Evolutionary conservation across 192 early-diverging fungal species (phyloP), one percentile per base, ranked within the genome.

Genomic region (Umbelopsis sp.): DNA sequence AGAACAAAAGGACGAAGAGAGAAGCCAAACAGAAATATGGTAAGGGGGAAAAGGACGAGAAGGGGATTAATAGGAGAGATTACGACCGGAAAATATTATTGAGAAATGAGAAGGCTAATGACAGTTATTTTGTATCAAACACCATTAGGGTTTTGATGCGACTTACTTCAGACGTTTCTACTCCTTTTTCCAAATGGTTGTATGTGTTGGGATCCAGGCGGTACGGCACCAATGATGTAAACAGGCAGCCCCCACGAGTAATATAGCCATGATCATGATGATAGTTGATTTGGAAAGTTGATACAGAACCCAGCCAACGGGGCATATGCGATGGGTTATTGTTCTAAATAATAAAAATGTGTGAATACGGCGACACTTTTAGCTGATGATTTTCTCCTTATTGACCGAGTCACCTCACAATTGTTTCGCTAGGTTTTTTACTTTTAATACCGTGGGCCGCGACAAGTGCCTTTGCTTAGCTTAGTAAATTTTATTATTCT

Each of bases 11-110:
- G 33, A 85, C 90, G 13, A 91, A 89, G 49, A 81, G 85, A 65
- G 90, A 88, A 68, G 85, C 91, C 1, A 83, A 84, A 30, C 77
- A 82, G 22, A 88, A 89, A 75, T 93, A 93, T 70, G 92, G 91
- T 73, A 79, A 66, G 22, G 18, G 12, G 51, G 21, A 53, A 10
- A 10, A 41, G 37, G 10, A 30, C 27, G 27, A 4, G 37, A 41
- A 41, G 37, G 37, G 37, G 37, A 41, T 41, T 41, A 41, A 41
- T 41, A 41, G 37, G 37, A 41, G 37, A 41, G 37, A 10, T 41
- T 41, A 41, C 37, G 2, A 41, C 37, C 37, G 37, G 37, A 41
- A 41, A 41, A 41, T 4, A 41, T 4, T 41, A 30, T 41, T 41
- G 37, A 41, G 37, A 41, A 41, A 41, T 41, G 37, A 41, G 37